Percentiles rank a stretch among this genome's conserved stretches.
Evolutionary conservation across 2,329 filamentous ascomycete species (phyloP).

Genomic region (Macrophomina tecta): DNA sequence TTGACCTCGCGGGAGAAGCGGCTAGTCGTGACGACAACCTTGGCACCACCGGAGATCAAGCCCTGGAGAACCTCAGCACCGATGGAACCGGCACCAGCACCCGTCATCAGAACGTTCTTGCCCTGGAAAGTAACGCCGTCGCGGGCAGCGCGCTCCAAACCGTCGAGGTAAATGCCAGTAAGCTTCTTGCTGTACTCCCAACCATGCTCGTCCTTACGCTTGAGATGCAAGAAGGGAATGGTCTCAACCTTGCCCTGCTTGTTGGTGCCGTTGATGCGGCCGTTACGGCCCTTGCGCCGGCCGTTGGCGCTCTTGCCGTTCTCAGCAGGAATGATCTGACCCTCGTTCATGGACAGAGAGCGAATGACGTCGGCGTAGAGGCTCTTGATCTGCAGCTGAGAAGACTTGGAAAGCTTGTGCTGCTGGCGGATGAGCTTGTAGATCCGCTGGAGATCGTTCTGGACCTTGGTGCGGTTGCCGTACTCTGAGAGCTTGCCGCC

Average conservation of each 20-base stretch:
- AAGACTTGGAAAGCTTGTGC: slow-evolving; percentile 95
- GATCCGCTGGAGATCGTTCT: slow-evolving; percentile 91
- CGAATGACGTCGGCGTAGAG: slow-evolving; percentile 94
- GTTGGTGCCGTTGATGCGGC: slow-evolving; percentile 58
- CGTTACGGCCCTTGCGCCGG: slow-evolving; percentile 63
- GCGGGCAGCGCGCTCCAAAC: slow-evolving; percentile 85
- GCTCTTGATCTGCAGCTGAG: slow-evolving; percentile 94
- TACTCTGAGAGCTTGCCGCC: slow-evolving; percentile 99
- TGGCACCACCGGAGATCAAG: slow-evolving; percentile 93
- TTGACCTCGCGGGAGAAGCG: slow-evolving; percentile 97
- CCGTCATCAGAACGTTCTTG: slow-evolving; percentile 98
- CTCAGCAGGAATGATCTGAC: slow-evolving; percentile 91
- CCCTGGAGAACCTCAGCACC: slow-evolving; percentile 96
- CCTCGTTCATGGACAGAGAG: slow-evolving; percentile 96
- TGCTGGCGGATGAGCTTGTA: slow-evolving; percentile 99
- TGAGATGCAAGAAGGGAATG: slow-evolving; percentile 95
- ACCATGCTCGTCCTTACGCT: slow-evolving; percentile 89
- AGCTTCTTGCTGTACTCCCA: slow-evolving; percentile 99
- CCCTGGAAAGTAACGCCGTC: slow-evolving; percentile 88
- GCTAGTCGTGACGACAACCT: slow-evolving; percentile 95
- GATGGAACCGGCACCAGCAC: slow-evolving; percentile 96
- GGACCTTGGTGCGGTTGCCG: slow-evolving; percentile 96
- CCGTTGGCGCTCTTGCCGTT: slow-evolving; percentile 69
- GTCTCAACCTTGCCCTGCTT: slow-evolving; percentile 93
- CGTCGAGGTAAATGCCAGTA: slow-evolving; percentile 89